Evolutionary conservation across 2,329 filamentous ascomycete genomes (phyloP).

Genomic region (Torrubiella hemipterigena): DNA sequence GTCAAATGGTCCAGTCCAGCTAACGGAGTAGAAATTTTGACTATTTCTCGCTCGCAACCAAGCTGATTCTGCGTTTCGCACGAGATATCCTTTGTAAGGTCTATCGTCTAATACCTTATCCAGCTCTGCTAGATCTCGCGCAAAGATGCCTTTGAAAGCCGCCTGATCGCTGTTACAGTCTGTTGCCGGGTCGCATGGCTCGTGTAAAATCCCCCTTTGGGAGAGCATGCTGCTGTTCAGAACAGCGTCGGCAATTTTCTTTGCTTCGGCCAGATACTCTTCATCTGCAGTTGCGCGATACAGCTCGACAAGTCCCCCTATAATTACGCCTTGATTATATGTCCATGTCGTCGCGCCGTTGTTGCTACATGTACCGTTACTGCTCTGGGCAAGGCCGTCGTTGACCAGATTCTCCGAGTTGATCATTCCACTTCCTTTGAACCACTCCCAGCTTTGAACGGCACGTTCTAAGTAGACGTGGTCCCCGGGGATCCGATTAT

Average conservation of each 20-base stretch:
- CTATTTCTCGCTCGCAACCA: background rate
- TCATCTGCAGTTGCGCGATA: background rate
- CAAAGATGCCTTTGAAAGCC: background rate
- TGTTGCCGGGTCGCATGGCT: background rate
- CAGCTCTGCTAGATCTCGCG: background rate
- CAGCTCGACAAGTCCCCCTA: background rate
- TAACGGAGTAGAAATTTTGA: background rate
- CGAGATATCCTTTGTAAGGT: background rate
- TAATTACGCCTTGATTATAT: background rate
- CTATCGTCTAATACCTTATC: background rate
- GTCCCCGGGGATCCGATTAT: background rate
- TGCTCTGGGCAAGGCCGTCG: background rate
- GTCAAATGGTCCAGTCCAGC: background rate
- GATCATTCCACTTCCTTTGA: background rate
- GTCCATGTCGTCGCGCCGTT: background rate
- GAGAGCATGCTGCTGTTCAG: background rate
- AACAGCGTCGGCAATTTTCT: background rate
- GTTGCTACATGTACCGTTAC: background rate
- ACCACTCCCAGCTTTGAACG: background rate
- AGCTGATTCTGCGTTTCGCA: background rate
- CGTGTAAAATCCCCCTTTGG: background rate
- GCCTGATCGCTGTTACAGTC: background rate
- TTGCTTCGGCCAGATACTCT: background rate
- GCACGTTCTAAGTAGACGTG: background rate
- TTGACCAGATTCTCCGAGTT: background rate